A percentile compares a stretch with the other conserved stretches of the same genome.
Evolutionary conservation across 768 basidiomycete species (phyloP).

Genomic region (Basidioascus undulatus): DNA sequence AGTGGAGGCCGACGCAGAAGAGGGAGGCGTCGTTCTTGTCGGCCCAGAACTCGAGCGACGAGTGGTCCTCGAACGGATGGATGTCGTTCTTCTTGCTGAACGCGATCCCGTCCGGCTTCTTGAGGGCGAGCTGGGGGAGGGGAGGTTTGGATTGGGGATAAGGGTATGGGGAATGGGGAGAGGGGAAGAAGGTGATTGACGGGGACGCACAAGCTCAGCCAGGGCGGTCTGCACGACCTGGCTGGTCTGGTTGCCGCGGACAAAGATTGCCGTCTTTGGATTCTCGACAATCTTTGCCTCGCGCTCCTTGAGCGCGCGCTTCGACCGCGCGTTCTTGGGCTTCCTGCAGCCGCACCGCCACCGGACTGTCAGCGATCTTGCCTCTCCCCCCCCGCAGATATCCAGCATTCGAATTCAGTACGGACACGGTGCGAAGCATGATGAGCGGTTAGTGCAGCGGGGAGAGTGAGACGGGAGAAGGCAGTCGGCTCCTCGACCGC

Average conservation of each 20-base stretch:
- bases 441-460: no score
- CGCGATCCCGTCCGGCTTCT: constrained; percentile 67
- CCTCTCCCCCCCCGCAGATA: no score
- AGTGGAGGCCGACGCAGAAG: constrained; percentile 71
- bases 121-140: constrained; percentile 55
- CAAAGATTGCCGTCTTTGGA: constrained; percentile 65
- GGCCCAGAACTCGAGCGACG: constrained; percentile 79
- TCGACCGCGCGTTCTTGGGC: constrained; percentile 87
- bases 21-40: constrained; percentile 81
- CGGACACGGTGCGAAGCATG: no score
- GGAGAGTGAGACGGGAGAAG: no score
- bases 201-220: constrained; percentile 57
- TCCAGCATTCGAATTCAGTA: no score
- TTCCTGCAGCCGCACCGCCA: no score
- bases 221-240: constrained; percentile 56
- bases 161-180: not conserved
- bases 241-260: constrained; percentile 64
- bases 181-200: not conserved
- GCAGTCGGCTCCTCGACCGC: no score
- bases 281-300: constrained; percentile 73
- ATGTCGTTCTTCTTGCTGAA: constrained; percentile 85
- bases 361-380: no score
- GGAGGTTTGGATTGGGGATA: not conserved
- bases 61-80: constrained; percentile 63
- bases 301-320: constrained; percentile 62